These are phyloP conservation scores for Starmera amethionina DNA, from an alignment of 805 yeast genomes.

Conservation along the genomic window DNA sequence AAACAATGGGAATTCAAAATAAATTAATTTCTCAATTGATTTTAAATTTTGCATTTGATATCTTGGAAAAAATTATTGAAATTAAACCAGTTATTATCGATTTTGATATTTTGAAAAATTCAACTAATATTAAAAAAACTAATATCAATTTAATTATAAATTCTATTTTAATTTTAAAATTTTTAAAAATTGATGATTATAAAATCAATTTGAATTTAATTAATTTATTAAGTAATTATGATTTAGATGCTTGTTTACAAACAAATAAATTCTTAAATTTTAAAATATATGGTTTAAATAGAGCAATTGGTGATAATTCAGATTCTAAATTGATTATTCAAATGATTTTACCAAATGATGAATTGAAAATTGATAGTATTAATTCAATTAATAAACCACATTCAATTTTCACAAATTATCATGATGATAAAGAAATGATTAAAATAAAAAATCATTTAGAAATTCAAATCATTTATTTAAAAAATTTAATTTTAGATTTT, in stretches of 20 bases:
- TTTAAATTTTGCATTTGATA: conserved; percentile 42
- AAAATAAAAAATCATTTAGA: conserved; percentile 29
- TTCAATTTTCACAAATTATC: conserved; percentile 4
- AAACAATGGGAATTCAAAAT: conserved; percentile 26
- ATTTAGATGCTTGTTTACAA: conserved; percentile 1
- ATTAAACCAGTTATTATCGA: conserved; percentile 4
- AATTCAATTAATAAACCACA: conserved; percentile 9
- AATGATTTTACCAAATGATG: conserved; percentile 24
- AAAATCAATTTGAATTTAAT: neutral
- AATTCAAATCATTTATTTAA: conserved; percentile 30
- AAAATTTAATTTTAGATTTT: conserved; percentile 35
- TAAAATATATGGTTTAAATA: conserved; percentile 39
- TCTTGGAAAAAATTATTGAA: conserved; percentile 36
- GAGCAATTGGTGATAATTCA: conserved; percentile 40
- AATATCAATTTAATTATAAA: conserved; percentile 43
- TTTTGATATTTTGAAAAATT: conserved; percentile 18
- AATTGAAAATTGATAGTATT: conserved; percentile 1
- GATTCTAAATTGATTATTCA: conserved; percentile 33
- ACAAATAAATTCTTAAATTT: conserved; percentile 1
- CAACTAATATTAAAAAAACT: conserved; percentile 41
- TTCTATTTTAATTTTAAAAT: conserved; percentile 41
- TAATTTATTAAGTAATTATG: conserved; percentile 2
- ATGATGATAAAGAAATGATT: conserved; percentile 1
- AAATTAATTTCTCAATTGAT: conserved; percentile 41
- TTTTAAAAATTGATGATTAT: conserved; percentile 24